Percentiles rank a stretch among this genome's conserved stretches.
Evolutionary conservation across 176 grass and related monocot species (phyloP).

Genomic region (Dactylis glomerata): DNA sequence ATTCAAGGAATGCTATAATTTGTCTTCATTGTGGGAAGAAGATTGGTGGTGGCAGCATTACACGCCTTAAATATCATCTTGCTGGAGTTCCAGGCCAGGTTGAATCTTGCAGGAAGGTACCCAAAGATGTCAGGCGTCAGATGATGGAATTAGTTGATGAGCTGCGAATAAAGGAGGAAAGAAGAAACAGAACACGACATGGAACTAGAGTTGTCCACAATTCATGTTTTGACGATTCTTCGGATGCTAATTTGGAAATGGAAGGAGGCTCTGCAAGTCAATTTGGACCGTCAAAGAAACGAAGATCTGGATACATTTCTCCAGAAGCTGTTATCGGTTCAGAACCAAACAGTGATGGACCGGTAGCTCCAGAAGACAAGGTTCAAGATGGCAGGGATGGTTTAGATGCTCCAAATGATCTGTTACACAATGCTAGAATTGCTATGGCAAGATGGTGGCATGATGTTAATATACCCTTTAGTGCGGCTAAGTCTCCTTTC

Average conservation of each 20-base stretch:
- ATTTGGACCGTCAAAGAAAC: slow-evolving; percentile 33
- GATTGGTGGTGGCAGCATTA: slow-evolving; percentile 37
- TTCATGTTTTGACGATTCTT: slow-evolving; percentile 1
- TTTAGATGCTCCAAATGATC: slow-evolving; percentile 30
- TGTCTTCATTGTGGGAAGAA: slow-evolving; percentile 56
- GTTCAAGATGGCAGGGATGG: not conserved
- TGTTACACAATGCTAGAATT: slow-evolving; percentile 37
- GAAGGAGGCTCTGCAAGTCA: slow-evolving; percentile 20
- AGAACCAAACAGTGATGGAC: slow-evolving; percentile 11
- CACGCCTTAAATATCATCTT: slow-evolving; percentile 53
- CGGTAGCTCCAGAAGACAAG: slow-evolving; percentile 1
- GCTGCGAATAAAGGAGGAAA: slow-evolving; percentile 37
- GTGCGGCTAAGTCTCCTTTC: slow-evolving; percentile 52
- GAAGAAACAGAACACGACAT: not conserved
- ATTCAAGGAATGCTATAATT: slow-evolving; percentile 34
- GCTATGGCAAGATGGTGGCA: slow-evolving; percentile 67
- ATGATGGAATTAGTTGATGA: slow-evolving; percentile 37
- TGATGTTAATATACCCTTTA: slow-evolving; percentile 52
- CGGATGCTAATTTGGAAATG: not conserved
- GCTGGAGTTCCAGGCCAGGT: slow-evolving; percentile 52
- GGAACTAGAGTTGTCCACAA: not conserved
- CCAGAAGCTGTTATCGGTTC: slow-evolving; percentile 10
- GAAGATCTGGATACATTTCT: slow-evolving; percentile 28
- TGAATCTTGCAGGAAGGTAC: slow-evolving; percentile 50
- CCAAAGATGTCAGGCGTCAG: slow-evolving; percentile 41